A percentile compares a stretch with the other conserved stretches of the same genome.
Conservation (phyloP, 1,139 yeast species). For the Martiniozyma asiatica region DNA sequence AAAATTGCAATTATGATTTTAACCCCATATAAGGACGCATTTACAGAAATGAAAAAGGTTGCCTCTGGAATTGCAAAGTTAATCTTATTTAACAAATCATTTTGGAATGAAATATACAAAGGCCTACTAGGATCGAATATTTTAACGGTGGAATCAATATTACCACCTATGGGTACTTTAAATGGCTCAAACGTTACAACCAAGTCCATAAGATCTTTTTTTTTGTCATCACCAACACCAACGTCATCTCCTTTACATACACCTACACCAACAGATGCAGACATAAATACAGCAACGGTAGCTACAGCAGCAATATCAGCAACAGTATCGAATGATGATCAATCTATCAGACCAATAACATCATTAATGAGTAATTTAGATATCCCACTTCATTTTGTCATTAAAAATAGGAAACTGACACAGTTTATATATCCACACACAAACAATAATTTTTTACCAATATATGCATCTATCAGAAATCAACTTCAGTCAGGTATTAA, state of each 20-base stretch:
- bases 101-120: slow-evolving; percentile 20
- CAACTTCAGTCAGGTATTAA: no score
- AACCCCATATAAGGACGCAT: slow-evolving; percentile 74
- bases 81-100: slow-evolving; percentile 21
- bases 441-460: no score
- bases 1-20: slow-evolving; percentile 56
- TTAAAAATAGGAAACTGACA: slow-evolving; percentile 52
- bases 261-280: neutral
- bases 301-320: neutral
- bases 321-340: neutral
- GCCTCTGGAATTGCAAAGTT: slow-evolving; percentile 41
- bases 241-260: neutral
- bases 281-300: neutral
- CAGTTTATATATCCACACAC: slow-evolving; percentile 41
- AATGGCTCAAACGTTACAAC: no score
- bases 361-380: no score
- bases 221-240: neutral
- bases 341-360: slow-evolving; percentile 1
- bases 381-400: slow-evolving; percentile 75
- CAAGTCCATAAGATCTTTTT: slow-evolving; percentile 10
- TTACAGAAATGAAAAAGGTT: slow-evolving; percentile 57
- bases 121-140: slow-evolving; percentile 16
- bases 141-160: slow-evolving; percentile 5
- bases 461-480: no score
- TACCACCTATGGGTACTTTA: neutral